A percentile compares a stretch with the other conserved stretches of the same genome.
Conservation (phyloP, 495 filamentous ascomycete species). For the Darksidea phi region DNA sequence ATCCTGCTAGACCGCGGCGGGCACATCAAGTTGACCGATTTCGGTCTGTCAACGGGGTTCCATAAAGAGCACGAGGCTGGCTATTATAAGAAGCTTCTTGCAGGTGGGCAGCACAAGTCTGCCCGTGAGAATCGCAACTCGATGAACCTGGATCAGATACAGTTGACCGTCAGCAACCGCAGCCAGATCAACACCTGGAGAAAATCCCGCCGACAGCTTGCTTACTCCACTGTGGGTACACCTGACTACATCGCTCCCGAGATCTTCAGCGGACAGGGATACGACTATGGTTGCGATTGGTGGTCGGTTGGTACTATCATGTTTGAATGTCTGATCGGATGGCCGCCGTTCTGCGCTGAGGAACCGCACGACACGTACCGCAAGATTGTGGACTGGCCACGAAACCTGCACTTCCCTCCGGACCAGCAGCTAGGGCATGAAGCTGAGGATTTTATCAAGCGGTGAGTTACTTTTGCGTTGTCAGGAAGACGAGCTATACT, state of each 20-base stretch:
- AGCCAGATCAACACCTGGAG: conserved; percentile 97
- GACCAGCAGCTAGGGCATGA: conserved; percentile 85
- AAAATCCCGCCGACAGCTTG: conserved; percentile 89
- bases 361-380: conserved; percentile 96
- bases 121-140: conserved; percentile 77
- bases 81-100: conserved; percentile 95
- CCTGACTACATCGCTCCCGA: conserved; percentile 99
- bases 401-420: conserved; percentile 93
- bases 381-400: conserved; percentile 98
- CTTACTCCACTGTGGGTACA: conserved; percentile 96
- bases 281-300: conserved; percentile 97
- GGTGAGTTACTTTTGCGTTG: conserved; percentile 50
- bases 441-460: conserved; percentile 83
- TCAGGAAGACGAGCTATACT: conserved; percentile 6
- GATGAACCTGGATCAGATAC: conserved; percentile 95
- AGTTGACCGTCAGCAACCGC: conserved; percentile 95
- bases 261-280: conserved; percentile 94
- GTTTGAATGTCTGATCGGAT: conserved; percentile 98
- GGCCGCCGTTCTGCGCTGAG: conserved; percentile 98
- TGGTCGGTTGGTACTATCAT: conserved; percentile 99
- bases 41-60: conserved; percentile 96
- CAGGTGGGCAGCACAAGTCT: conserved; percentile 63
- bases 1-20: conserved; percentile 93
- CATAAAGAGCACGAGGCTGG: conserved; percentile 96
- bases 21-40: conserved; percentile 98